phyloP scores from a whole-genome alignment of 305 asterid genomes.

The Solanum chacoense region DNA sequence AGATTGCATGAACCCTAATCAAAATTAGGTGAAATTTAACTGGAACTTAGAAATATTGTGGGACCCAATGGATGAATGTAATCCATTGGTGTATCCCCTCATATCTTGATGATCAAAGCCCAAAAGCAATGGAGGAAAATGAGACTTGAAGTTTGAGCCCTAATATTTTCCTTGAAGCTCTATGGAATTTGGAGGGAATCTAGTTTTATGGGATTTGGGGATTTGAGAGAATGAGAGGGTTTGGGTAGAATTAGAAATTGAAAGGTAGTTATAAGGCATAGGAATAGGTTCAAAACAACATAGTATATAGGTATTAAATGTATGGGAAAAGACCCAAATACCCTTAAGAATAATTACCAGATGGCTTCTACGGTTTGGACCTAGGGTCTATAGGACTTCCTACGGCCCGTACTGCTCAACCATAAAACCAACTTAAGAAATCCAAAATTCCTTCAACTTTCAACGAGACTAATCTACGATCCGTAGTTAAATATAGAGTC shows the following conservation, averaged over 20 bases:
- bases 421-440: background rate
- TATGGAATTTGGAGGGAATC: background rate
- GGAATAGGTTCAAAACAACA: background rate
- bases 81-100: background rate
- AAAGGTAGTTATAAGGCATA: background rate
- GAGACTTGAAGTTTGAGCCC: background rate
- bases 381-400: background rate
- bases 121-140: background rate
- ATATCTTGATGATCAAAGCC: background rate
- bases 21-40: background rate
- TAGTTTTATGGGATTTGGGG: background rate
- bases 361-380: background rate
- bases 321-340: background rate
- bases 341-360: background rate
- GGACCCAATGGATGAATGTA: background rate
- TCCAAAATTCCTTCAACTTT: background rate
- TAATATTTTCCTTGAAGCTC: background rate
- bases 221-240: background rate
- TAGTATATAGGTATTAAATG: background rate
- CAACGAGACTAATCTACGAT: background rate
- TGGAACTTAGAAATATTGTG: background rate
- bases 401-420: background rate
- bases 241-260: background rate
- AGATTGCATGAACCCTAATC: background rate
- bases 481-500: background rate